phyloP scores from a whole-genome alignment of 805 yeast genomes.

The Sungouiozyma intestinalis region DNA sequence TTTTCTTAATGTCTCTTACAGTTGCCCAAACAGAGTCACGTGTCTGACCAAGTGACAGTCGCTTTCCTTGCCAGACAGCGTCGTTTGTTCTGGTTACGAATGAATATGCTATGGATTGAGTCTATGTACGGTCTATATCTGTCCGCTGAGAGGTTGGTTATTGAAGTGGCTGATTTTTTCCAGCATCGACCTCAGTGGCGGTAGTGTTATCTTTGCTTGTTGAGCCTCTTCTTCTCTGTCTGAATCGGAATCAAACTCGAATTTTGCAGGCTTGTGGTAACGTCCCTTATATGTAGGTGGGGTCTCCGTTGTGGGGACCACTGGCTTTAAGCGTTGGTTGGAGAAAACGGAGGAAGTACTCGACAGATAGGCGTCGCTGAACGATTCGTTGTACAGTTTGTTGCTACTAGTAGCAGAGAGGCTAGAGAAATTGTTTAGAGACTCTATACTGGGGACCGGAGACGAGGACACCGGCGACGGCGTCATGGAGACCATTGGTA shows the following conservation, averaged over 20 bases:
- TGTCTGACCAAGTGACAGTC: no score
- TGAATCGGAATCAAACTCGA: not conserved
- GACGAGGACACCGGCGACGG: not conserved
- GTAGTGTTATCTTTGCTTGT: not conserved
- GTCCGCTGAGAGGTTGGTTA: not conserved
- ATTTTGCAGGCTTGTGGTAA: not conserved
- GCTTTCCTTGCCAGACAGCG: no score
- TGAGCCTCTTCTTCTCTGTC: not conserved
- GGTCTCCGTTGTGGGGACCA: not conserved
- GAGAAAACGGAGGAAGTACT: not conserved
- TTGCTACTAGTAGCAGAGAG: not conserved
- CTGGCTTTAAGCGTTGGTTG: not conserved
- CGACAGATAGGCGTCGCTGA: not conserved
- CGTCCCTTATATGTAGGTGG: not conserved
- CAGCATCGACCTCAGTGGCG: slow-evolving; percentile 1
- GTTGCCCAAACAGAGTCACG: no score
- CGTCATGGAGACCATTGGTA: not conserved
- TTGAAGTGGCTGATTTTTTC: slow-evolving; percentile 1
- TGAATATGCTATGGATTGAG: not conserved
- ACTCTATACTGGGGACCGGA: not conserved
- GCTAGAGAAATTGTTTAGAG: not conserved
- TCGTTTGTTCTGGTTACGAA: no score
- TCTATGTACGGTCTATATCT: not conserved
- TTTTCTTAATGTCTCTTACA: no score
- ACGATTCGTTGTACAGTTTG: not conserved